These are phyloP conservation scores for Taphrina confusa DNA, from an alignment of 1,139 yeast genomes.

Conservation along the genomic window DNA sequence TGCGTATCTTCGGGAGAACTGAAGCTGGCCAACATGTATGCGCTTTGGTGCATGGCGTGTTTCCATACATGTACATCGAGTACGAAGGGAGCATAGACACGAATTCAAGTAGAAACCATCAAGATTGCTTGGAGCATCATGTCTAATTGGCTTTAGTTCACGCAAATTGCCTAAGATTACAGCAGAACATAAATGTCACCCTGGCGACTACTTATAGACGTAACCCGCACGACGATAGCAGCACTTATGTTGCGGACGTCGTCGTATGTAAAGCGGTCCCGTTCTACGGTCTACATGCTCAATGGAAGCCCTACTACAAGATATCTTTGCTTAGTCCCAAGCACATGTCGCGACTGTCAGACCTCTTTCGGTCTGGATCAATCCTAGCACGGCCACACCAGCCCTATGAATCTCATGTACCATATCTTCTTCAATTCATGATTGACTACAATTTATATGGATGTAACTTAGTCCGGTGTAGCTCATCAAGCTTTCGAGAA, in stretches of 20 bases:
- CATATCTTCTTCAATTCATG: slow-evolving; percentile 71
- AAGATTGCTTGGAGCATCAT: background rate
- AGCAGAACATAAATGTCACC: slow-evolving; percentile 44
- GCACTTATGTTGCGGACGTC: slow-evolving; percentile 63
- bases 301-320: slow-evolving; percentile 64
- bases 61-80: slow-evolving; percentile 75
- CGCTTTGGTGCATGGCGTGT: slow-evolving; percentile 79
- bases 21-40: slow-evolving; percentile 58
- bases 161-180: slow-evolving; percentile 28
- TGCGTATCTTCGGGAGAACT: slow-evolving; percentile 72
- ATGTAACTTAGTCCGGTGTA: slow-evolving; percentile 68
- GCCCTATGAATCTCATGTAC: slow-evolving; percentile 78
- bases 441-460: slow-evolving; percentile 83
- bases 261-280: slow-evolving; percentile 74
- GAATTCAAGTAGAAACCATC: slow-evolving; percentile 40
- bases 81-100: slow-evolving; percentile 50
- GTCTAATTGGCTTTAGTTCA: slow-evolving; percentile 13
- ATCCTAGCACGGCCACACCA: slow-evolving; percentile 50
- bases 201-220: slow-evolving; percentile 44
- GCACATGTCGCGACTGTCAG: slow-evolving; percentile 60
- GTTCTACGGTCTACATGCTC: slow-evolving; percentile 78
- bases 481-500: slow-evolving; percentile 38
- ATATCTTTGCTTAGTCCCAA: slow-evolving; percentile 67
- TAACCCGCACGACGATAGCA: slow-evolving; percentile 43
- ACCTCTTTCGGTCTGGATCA: slow-evolving; percentile 58